These are phyloP conservation scores for Didymella pinodella DNA, from an alignment of 2,329 filamentous ascomycete genomes.

Conservation along the genomic window DNA sequence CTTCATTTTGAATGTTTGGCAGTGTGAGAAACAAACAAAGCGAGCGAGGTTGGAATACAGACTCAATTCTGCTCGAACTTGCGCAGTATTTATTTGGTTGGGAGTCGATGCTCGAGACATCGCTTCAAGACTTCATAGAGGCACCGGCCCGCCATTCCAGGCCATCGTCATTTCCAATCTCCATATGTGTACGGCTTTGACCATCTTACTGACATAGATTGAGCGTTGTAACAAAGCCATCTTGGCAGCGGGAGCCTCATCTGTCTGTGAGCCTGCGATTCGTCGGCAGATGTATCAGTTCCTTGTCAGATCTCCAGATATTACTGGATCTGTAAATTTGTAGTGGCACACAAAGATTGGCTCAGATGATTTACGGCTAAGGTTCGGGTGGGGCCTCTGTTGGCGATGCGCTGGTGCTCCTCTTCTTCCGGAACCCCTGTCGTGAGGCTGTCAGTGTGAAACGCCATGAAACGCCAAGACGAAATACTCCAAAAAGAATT, in stretches of 20 bases:
- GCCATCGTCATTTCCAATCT: constrained; percentile 19
- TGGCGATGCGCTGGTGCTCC: constrained; percentile 14
- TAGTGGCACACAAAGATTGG: constrained; percentile 24
- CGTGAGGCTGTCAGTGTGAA: constrained; percentile 15
- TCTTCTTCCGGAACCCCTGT: constrained; percentile 18
- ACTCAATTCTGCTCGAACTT: constrained; percentile 19
- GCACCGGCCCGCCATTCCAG: constrained; percentile 17
- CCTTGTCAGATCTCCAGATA: constrained; percentile 28
- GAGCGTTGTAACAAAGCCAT: constrained; percentile 23
- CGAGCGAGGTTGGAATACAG: constrained; percentile 17
- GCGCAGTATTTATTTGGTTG: constrained; percentile 18
- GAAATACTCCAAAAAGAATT: constrained; percentile 4
- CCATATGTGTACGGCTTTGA: constrained; percentile 12
- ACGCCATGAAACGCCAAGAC: constrained; percentile 23
- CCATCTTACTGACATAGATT: constrained; percentile 36
- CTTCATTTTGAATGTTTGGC: constrained; percentile 40
- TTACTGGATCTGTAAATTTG: constrained; percentile 28
- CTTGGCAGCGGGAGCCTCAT: constrained; percentile 29
- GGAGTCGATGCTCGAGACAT: constrained; percentile 1
- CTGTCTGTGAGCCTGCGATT: constrained; percentile 24
- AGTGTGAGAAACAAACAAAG: constrained; percentile 20
- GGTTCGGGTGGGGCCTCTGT: constrained; percentile 27
- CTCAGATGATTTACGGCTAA: constrained; percentile 30
- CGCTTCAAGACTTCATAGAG: not conserved
- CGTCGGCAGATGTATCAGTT: constrained; percentile 20